phyloP scores from a whole-genome alignment of 2,329 filamentous ascomycete species.

The Alternaria brassicicola region DNA sequence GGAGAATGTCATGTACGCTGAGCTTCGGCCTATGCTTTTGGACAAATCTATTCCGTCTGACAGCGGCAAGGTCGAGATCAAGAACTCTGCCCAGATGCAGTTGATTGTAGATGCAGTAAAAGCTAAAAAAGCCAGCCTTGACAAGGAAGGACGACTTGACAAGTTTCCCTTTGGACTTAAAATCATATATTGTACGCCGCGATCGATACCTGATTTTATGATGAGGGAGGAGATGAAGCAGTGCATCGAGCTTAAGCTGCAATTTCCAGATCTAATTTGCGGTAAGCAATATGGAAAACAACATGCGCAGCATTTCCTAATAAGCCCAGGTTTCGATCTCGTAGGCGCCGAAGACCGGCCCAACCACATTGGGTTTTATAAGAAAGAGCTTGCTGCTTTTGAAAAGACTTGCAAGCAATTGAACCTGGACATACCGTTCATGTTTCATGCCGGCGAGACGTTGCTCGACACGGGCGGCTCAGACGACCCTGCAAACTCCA shows the following conservation, averaged over 20 bases:
- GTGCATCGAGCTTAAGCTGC: constrained; percentile 65
- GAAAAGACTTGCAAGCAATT: constrained; percentile 56
- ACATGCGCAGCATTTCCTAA: constrained; percentile 10
- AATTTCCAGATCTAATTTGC: constrained; percentile 66
- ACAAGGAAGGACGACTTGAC: constrained; percentile 41
- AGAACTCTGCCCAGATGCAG: constrained; percentile 65
- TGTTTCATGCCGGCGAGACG: constrained; percentile 80
- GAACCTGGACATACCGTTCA: constrained; percentile 67
- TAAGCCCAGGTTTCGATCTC: constrained; percentile 67
- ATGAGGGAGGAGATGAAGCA: constrained; percentile 64
- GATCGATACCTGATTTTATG: constrained; percentile 59
- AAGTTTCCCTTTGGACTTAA: constrained; percentile 68
- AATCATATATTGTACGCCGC: constrained; percentile 73
- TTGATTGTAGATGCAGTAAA: constrained; percentile 51
- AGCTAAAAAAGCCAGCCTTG: constrained; percentile 44
- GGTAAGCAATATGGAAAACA: constrained; percentile 53
- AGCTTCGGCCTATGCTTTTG: constrained; percentile 74
- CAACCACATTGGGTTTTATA: constrained; percentile 64
- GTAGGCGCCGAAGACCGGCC: constrained; percentile 70
- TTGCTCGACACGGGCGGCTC: constrained; percentile 67
- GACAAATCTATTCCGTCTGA: constrained; percentile 66
- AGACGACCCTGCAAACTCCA: constrained; percentile 63
- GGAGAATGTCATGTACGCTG: constrained; percentile 73
- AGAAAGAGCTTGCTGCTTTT: constrained; percentile 65
- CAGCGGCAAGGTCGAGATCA: constrained; percentile 59